Evolutionary conservation across 2,329 filamentous ascomycete species (phyloP), one percentile per base, ranked within the genome.

Genomic region (Aureobasidium sp.): DNA sequence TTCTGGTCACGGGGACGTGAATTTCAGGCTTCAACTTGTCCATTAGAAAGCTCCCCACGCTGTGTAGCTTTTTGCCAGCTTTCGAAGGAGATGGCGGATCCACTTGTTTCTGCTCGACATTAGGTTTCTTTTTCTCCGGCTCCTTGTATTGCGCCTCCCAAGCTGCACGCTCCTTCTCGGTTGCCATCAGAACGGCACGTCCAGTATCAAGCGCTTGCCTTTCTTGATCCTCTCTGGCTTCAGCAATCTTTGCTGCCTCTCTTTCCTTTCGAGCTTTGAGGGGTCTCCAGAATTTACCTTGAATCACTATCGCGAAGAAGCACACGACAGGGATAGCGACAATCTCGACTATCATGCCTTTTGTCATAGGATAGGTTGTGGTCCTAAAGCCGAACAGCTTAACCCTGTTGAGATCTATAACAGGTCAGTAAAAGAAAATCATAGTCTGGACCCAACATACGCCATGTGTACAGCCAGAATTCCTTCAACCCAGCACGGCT

Each of bases 401-500:
- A 43, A 84, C 78, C 71, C 96, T 96, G 9, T 37, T 17, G 40
- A 97, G 74, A 47, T 76, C 82, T 84, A 63, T 31, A 43, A 21
- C 69, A 64, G 21, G 45, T 62, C 59, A 63, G 49, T 27, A 29
- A 21, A 21, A 61, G 15, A 46, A 38, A 46, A 9, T 2, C 11
- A 46, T 23, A 4, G 17, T 29, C 1, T 17, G 25, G 23, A 27
- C 15, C n/a, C 15, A 17, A 71, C 80, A 72, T 71, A 84, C 81
- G 77, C 93, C 93, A 97, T 38, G 95, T 80, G 71, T 95, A 97
- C 6, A 90, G 81, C 93, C 93, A 97, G 66, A 96, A 96, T 71
- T 97, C 93, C 72, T 96, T 96, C 67, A 95, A 77, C 0, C 93
- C 93, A n/a, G 91, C 90, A 64, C 85, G 80, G 68, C 86, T 93